Conservation (phyloP, 2,329 filamentous ascomycete genomes). For the Pseudogymnoascus pannorum region DNA sequence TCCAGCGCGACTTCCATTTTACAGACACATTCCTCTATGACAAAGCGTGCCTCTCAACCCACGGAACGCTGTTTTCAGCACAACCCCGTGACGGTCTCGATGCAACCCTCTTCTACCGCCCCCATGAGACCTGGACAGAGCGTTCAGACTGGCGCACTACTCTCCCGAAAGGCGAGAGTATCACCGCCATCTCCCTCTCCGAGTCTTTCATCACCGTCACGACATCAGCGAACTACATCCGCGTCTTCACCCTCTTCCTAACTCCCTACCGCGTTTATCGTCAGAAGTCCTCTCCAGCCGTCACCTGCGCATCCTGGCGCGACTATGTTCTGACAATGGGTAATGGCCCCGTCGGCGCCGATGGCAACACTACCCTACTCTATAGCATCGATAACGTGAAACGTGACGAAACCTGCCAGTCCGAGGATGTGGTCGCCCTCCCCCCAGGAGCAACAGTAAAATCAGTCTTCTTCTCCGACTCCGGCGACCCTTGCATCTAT, state of each 20-base stretch:
- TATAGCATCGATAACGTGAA: conserved; percentile 96
- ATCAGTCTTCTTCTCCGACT: conserved; percentile 86
- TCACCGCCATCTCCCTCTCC: conserved; percentile 83
- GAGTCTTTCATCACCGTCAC: conserved; percentile 86
- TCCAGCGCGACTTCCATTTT: conserved; percentile 92
- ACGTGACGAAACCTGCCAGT: conserved; percentile 88
- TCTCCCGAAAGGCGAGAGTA: conserved; percentile 78
- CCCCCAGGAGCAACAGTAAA: conserved; percentile 65
- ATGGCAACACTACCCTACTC: conserved; percentile 69
- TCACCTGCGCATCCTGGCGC: conserved; percentile 88
- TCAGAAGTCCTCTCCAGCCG: conserved; percentile 81
- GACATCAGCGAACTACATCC: conserved; percentile 80
- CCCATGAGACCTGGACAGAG: conserved; percentile 93
- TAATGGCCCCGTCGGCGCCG: conserved; percentile 75
- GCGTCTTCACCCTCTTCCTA: conserved; percentile 88
- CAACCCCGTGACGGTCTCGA: conserved; percentile 58
- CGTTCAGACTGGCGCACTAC: conserved; percentile 84
- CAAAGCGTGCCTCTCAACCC: conserved; percentile 84
- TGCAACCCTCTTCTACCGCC: conserved; percentile 88
- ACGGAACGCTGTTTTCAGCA: conserved; percentile 79
- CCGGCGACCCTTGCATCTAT: conserved; percentile 94
- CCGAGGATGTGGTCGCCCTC: conserved; percentile 83
- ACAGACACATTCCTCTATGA: conserved; percentile 95
- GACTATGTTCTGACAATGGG: conserved; percentile 96
- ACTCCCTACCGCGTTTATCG: conserved; percentile 83